phyloP scores from a whole-genome alignment of 2,329 filamentous ascomycete species.

The Amauroascus niger region DNA sequence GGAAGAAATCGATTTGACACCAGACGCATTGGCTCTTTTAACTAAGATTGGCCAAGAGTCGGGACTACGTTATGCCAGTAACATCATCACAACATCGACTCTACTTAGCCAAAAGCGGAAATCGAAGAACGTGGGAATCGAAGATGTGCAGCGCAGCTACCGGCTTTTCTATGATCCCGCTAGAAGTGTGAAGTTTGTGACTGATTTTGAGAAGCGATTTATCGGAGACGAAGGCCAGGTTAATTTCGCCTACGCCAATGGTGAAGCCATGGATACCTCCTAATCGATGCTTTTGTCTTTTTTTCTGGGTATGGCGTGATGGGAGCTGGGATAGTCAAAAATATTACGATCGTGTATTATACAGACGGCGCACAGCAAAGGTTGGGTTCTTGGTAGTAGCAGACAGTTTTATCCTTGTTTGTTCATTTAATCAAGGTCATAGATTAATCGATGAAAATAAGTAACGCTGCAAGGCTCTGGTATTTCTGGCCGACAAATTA shows the following conservation, averaged over 20 bases:
- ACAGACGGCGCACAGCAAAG: slow-evolving; percentile 4
- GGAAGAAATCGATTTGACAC: slow-evolving; percentile 84
- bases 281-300: slow-evolving; percentile 27
- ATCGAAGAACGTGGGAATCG: slow-evolving; percentile 70
- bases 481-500: slow-evolving; percentile 1
- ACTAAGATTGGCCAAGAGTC: slow-evolving; percentile 94
- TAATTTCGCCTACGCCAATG: slow-evolving; percentile 51
- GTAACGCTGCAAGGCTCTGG: not conserved
- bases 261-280: slow-evolving; percentile 62
- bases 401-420: not conserved
- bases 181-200: slow-evolving; percentile 82
- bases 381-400: slow-evolving; percentile 1
- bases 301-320: slow-evolving; percentile 13
- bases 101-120: slow-evolving; percentile 77
- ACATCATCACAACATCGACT: slow-evolving; percentile 90
- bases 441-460: not conserved
- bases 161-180: slow-evolving; percentile 83
- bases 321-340: slow-evolving; percentile 2
- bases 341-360: slow-evolving; percentile 7
- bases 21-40: slow-evolving; percentile 81
- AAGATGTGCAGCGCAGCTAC: slow-evolving; percentile 90
- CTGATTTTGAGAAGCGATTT: slow-evolving; percentile 81
- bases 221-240: slow-evolving; percentile 81
- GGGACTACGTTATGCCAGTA: slow-evolving; percentile 89
- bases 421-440: not conserved